Percentiles rank a stretch among this genome's conserved stretches.
phyloP scores from a whole-genome alignment of 495 filamentous ascomycete genomes.

The Aspergillus bridgeri region DNA sequence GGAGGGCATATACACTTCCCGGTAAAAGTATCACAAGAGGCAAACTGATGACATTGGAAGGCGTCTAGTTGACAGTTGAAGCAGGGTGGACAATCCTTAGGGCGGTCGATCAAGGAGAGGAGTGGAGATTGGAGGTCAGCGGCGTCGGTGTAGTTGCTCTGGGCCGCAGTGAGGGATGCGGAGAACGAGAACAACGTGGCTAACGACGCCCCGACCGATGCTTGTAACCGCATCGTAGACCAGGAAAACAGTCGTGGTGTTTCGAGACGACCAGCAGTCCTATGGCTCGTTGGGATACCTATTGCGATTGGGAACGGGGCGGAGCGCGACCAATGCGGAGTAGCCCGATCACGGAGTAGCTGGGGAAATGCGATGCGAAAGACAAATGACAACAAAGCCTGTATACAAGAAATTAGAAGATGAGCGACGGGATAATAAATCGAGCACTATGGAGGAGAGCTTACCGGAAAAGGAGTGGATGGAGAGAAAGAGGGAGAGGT shows the following conservation, averaged over 20 bases:
- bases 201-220: conserved; percentile 24
- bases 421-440: background rate
- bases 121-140: conserved; percentile 27
- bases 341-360: conserved; percentile 13
- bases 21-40: conserved; percentile 76
- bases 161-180: conserved; percentile 22
- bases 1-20: conserved; percentile 89
- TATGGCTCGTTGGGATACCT: background rate
- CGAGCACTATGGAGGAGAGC: background rate
- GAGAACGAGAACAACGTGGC: conserved; percentile 26
- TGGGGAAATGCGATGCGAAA: conserved; percentile 3
- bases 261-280: background rate
- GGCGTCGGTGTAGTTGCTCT: conserved; percentile 32
- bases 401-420: background rate
- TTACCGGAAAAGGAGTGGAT: background rate
- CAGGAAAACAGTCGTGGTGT: background rate
- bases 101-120: conserved; percentile 54
- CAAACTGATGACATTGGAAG: conserved; percentile 86
- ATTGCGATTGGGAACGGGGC: background rate
- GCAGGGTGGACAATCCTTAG: conserved; percentile 62
- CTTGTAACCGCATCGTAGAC: conserved; percentile 32
- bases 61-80: conserved; percentile 97
- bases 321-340: conserved; percentile 8
- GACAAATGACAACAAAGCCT: background rate
- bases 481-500: background rate